Evolutionary conservation across 768 basidiomycete genomes (phyloP).

Genomic region (Boletus bicolor): DNA sequence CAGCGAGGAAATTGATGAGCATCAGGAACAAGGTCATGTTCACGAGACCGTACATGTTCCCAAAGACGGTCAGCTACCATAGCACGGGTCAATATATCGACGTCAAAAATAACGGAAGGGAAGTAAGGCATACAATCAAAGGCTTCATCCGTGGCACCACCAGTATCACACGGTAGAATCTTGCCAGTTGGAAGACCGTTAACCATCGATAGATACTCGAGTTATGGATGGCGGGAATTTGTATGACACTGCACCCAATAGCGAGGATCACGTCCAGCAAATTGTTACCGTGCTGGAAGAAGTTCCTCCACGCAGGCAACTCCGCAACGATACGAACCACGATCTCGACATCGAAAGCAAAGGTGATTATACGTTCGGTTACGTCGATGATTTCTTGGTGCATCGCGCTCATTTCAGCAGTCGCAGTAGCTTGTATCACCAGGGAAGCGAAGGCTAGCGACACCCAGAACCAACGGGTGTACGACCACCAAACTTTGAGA

Average conservation of each 20-base stretch:
- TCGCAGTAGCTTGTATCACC: conserved; percentile 66
- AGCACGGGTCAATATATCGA: conserved; percentile 5
- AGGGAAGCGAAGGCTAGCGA: conserved; percentile 69
- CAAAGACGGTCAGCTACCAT: conserved; percentile 77
- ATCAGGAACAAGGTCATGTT: conserved; percentile 94
- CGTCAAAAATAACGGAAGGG: background rate
- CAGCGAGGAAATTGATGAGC: conserved; percentile 81
- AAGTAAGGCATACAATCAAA: conserved; percentile 54
- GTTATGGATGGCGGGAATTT: conserved; percentile 72
- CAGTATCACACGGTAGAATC: conserved; percentile 92
- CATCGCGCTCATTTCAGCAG: conserved; percentile 43
- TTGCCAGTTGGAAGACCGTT: conserved; percentile 77
- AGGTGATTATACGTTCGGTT: conserved; percentile 72
- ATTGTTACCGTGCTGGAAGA: conserved; percentile 61
- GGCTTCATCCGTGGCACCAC: conserved; percentile 89
- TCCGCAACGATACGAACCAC: conserved; percentile 64
- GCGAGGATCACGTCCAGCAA: conserved; percentile 76
- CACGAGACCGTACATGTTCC: conserved; percentile 83
- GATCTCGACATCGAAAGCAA: conserved; percentile 89
- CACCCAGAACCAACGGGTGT: conserved; percentile 72
- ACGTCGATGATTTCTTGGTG: conserved; percentile 53
- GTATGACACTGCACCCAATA: conserved; percentile 71
- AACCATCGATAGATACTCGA: conserved; percentile 81
- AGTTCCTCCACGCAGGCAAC: conserved; percentile 80
- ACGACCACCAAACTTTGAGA: conserved; percentile 53